Conservation (phyloP, 768 basidiomycete genomes). For the Kwoniella pini region DNA sequence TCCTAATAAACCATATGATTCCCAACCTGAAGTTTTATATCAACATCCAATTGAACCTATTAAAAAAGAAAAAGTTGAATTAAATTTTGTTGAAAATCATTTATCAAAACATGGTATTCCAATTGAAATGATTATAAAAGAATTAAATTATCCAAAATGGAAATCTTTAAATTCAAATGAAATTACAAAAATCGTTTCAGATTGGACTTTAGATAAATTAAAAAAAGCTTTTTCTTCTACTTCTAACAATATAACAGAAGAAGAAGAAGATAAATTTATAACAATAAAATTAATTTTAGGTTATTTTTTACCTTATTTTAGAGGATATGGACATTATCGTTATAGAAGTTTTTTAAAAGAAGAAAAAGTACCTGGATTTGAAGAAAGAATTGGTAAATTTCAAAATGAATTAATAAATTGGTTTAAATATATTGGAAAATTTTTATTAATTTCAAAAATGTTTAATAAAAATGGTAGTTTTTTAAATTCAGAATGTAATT, state of each 20-base stretch:
- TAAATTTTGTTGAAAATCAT: background rate
- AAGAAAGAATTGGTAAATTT: background rate
- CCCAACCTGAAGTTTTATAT: background rate
- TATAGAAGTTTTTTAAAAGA: background rate
- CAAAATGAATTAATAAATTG: background rate
- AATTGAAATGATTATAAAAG: background rate
- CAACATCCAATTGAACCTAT: background rate
- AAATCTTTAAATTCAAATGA: background rate
- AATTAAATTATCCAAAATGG: background rate
- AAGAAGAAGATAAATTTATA: background rate
- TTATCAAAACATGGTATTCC: background rate
- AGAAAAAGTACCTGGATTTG: background rate
- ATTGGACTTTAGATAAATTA: slow-evolving; percentile 8
- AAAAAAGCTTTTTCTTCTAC: background rate
- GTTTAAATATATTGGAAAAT: slow-evolving; percentile 13
- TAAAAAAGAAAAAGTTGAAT: background rate
- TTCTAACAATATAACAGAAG: background rate
- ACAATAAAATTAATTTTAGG: background rate
- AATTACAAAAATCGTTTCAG: background rate
- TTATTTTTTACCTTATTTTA: slow-evolving; percentile 3
- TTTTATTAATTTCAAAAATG: slow-evolving; percentile 3
- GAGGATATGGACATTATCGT: background rate
- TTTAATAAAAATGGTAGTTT: slow-evolving; percentile 2
- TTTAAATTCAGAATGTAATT: background rate
- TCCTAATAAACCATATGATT: slow-evolving; percentile 2